Conservation (phyloP, 805 yeast species). For the Myxozyma monticola region DNA sequence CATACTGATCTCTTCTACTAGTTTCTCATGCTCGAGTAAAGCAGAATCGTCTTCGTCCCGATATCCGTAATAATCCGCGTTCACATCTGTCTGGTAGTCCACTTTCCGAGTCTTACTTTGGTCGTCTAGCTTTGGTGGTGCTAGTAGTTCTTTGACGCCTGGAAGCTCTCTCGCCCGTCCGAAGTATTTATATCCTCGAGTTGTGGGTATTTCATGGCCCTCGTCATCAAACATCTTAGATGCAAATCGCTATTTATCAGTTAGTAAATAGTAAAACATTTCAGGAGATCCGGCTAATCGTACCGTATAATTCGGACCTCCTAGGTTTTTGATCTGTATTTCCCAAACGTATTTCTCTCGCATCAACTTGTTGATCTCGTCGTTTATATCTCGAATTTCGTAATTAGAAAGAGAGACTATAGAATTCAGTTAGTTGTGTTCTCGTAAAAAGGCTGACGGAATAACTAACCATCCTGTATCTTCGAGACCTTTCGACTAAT, state of each 20-base stretch:
- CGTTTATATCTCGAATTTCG: conserved; percentile 73
- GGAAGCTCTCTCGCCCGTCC: conserved; percentile 83
- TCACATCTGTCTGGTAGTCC: conserved; percentile 21
- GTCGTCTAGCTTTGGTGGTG: conserved; percentile 36
- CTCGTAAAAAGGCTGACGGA: too few relatives aligned
- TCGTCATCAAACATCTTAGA: conserved; percentile 29
- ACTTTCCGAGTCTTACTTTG: neutral
- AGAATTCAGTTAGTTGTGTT: conserved; percentile 5
- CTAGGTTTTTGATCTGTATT: conserved; percentile 62
- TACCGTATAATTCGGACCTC: conserved; percentile 66
- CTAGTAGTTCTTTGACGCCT: conserved; percentile 58
- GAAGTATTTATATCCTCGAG: conserved; percentile 67
- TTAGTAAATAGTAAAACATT: neutral
- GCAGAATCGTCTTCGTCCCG: conserved; percentile 30
- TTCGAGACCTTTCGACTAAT: conserved; percentile 59
- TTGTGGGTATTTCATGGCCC: conserved; percentile 34
- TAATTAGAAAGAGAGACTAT: conserved; percentile 49
- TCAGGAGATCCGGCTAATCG: conserved; percentile 26
- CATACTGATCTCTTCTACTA: conserved; percentile 19
- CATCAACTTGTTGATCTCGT: conserved; percentile 63
- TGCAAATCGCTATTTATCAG: conserved; percentile 18
- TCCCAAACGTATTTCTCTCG: conserved; percentile 80
- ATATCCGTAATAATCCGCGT: conserved; percentile 38
- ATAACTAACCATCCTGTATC: conserved; percentile 56
- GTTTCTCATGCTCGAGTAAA: conserved; percentile 29